Conservation (phyloP, 441 rosid species). For the Erysimum cheiri region DNA sequence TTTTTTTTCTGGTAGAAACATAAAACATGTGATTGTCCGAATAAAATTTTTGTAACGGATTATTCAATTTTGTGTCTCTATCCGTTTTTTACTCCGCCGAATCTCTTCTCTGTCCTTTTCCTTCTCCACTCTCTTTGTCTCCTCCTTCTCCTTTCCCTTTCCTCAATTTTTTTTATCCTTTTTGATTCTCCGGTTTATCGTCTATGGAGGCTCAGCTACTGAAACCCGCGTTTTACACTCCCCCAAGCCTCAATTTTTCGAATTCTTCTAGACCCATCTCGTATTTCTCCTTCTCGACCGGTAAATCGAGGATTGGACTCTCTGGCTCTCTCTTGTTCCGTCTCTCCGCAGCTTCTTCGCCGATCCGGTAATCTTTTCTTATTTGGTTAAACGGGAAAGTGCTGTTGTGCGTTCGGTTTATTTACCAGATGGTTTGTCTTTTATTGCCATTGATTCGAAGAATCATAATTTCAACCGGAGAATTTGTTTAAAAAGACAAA, state of each 20-base stretch:
- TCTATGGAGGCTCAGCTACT: conserved; percentile 46
- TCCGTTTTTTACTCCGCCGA: conserved; percentile 17
- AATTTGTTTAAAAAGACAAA: not conserved
- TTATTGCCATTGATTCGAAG: conserved; percentile 10
- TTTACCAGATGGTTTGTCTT: not conserved
- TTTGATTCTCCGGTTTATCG: conserved; percentile 11
- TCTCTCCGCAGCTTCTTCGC: conserved; percentile 38
- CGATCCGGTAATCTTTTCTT: conserved; percentile 32
- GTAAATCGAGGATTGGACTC: conserved; percentile 24
- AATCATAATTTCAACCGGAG: conserved; percentile 14
- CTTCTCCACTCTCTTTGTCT: conserved; percentile 1
- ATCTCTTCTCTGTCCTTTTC: conserved; percentile 38
- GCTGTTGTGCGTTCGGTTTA: conserved; percentile 14
- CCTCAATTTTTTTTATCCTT: not conserved
- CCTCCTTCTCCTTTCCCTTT: not conserved
- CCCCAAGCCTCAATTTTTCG: conserved; percentile 10
- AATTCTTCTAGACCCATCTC: conserved; percentile 38
- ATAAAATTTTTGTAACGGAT: conserved; percentile 16
- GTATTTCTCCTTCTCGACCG: not conserved
- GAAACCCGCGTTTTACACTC: conserved; percentile 21
- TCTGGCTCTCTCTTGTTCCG: conserved; percentile 36
- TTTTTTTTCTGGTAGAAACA: conserved; percentile 5
- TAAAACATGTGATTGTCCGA: conserved; percentile 31
- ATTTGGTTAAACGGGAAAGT: not conserved
- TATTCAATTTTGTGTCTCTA: conserved; percentile 3